Base-by-base conservation (phyloP, 2,329 filamentous ascomycete genomes). In the Penicillium sp. region DNA sequence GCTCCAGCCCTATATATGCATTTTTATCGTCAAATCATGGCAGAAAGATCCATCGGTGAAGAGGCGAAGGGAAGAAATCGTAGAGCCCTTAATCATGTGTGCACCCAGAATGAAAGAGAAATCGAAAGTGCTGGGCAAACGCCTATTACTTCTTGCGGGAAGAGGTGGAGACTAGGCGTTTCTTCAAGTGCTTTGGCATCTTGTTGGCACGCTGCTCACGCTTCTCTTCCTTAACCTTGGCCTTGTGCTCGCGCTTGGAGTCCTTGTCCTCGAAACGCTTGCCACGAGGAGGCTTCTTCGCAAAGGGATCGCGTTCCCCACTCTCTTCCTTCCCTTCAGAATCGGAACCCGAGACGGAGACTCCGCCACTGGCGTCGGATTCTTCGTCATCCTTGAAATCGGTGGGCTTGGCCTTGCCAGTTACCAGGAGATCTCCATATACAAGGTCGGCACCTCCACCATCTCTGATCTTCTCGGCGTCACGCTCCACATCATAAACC, bases 151-250 rank as follows among this genome's bases (percentile, higher is more conserved):
- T 75, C 68, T 75, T 78, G 9, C 59, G 56, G 6, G 70, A 62
- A 14, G 73, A 74, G 5, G 65, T 54, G 47, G 72, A 66, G 11
- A 75, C 67, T 18, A 75, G 65, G 2, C 67, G 67, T 82, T 97
- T 98, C 84, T 99, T 99, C 36, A 96, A 66, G 73, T 96, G 87
- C 79, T 99, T 99, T 0, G 95, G 94, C 78, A 99, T 96, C 82
- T 99, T 99, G 4, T 91, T 90, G 76, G 94, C 91, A 60, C 95
- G 83, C 81, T 96, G 92, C 76, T 97, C 93, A 37, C 92, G 87
- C 80, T 96, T 97, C 70, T 93, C 94, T 70, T 97, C 94, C 79
- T 98, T 99, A 66, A 97, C 89, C 1, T 89, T 89, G 73, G 87
- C 85, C 76, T 99, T 99, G 75, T 97, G 95, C 65, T 86, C 87